A percentile compares a stretch with the other conserved stretches of the same genome.
Conservation (phyloP, 2,329 filamentous ascomycete genomes). For the Meredithiella fracta region DNA sequence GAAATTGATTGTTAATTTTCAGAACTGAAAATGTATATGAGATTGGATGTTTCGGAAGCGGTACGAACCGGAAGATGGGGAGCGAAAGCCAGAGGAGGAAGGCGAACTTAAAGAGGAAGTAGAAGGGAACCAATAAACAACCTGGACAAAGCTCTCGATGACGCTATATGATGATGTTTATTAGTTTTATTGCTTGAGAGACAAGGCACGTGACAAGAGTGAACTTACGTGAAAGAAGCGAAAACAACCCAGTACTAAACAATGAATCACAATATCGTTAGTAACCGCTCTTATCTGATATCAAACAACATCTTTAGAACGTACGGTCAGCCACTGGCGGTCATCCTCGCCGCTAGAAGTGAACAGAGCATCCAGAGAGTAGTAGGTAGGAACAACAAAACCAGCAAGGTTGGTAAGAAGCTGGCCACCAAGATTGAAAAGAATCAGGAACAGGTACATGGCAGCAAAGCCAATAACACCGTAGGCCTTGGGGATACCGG, state of each 20-base stretch:
- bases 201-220: background rate
- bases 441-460: conserved; percentile 79
- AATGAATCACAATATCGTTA: background rate
- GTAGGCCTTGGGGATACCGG: conserved; percentile 71
- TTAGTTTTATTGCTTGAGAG: conserved; percentile 15
- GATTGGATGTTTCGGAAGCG: conserved; percentile 17
- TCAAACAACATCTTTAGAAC: conserved; percentile 17
- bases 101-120: conserved; percentile 99
- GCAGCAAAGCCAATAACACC: conserved; percentile 58
- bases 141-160: conserved; percentile 64
- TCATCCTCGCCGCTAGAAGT: conserved; percentile 55
- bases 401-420: conserved; percentile 76
- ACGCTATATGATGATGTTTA: conserved; percentile 30
- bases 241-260: conserved; percentile 74
- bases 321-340: conserved; percentile 62
- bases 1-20: conserved; percentile 12
- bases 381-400: conserved; percentile 70
- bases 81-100: conserved; percentile 96
- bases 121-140: conserved; percentile 94
- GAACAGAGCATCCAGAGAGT: conserved; percentile 66
- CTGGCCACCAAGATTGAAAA: conserved; percentile 83
- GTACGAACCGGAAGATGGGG: conserved; percentile 78
- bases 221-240: conserved; percentile 53
- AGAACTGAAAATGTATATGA: background rate
- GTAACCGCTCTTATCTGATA: background rate